Evolutionary conservation across 2,329 filamentous ascomycete genomes (phyloP).

Genomic region (Verruconis gallopava): DNA sequence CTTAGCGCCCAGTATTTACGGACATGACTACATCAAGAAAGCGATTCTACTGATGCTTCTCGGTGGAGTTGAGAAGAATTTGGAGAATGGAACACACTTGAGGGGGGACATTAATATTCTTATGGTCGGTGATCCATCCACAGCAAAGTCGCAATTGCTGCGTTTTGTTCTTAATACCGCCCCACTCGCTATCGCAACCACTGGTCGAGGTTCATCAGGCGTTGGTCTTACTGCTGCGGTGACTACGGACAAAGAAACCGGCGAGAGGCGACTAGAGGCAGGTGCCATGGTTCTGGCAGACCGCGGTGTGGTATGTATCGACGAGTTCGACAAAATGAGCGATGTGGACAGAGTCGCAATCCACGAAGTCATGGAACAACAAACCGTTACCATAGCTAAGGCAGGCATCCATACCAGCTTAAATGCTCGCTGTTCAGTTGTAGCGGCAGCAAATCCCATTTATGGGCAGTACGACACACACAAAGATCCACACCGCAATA

Average conservation of each 20-base stretch:
- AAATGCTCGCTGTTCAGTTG: constrained; percentile 90
- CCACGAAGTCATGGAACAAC: constrained; percentile 99
- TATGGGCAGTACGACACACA: constrained; percentile 98
- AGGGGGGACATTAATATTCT: constrained; percentile 98
- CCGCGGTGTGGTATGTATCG: constrained; percentile 94
- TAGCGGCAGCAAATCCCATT: constrained; percentile 93
- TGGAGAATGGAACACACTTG: constrained; percentile 94
- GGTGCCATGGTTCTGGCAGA: constrained; percentile 98
- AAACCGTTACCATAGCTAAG: constrained; percentile 97
- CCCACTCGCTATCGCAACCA: constrained; percentile 90
- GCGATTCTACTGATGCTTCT: constrained; percentile 91
- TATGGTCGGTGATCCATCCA: constrained; percentile 98
- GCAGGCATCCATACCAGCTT: constrained; percentile 95
- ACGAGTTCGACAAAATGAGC: constrained; percentile 99
- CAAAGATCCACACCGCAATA: constrained; percentile 98
- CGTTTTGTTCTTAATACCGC: constrained; percentile 96
- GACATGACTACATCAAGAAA: constrained; percentile 96
- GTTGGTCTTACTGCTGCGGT: constrained; percentile 96
- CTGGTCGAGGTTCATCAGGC: constrained; percentile 88
- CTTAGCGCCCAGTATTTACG: constrained; percentile 89
- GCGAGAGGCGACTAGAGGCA: constrained; percentile 84
- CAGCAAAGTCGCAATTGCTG: constrained; percentile 93
- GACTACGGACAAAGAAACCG: constrained; percentile 93
- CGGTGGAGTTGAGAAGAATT: constrained; percentile 93
- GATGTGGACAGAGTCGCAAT: constrained; percentile 96